Conservation (phyloP, 768 basidiomycete genomes). For the Amanita subjunquillea region DNA sequence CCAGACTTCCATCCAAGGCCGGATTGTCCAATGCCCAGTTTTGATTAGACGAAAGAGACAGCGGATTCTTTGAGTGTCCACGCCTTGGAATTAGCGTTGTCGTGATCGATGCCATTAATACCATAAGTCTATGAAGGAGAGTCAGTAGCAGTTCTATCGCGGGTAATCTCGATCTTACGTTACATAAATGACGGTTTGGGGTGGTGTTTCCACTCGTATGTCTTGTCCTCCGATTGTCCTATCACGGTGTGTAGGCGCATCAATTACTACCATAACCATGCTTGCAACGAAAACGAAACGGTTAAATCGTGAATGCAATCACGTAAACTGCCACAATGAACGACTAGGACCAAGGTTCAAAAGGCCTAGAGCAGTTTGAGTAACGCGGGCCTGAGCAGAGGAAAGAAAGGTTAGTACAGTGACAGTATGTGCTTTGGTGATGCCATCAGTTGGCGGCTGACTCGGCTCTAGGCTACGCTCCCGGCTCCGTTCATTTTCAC, state of each 20-base stretch:
- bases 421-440: too few species aligned
- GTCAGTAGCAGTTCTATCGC: background rate
- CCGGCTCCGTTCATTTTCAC: too few species aligned
- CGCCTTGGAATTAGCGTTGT: background rate
- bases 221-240: conserved; percentile 9
- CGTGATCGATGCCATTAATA: background rate
- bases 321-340: background rate
- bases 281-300: background rate
- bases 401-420: background rate
- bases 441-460: too few species aligned
- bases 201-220: conserved; percentile 11
- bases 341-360: too few species aligned
- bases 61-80: conserved; percentile 5
- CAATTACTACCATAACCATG: background rate
- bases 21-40: conserved; percentile 3
- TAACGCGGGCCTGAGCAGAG: too few species aligned
- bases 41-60: conserved; percentile 4
- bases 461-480: too few species aligned
- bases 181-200: conserved; percentile 9
- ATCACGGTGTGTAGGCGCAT: conserved; percentile 12
- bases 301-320: background rate
- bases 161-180: conserved; percentile 7
- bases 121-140: background rate
- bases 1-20: conserved; percentile 9
- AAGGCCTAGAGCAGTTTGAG: too few species aligned